These are phyloP conservation scores for Stylonectria norvegica DNA, from an alignment of 2,329 filamentous ascomycete genomes.

Conservation along the genomic window DNA sequence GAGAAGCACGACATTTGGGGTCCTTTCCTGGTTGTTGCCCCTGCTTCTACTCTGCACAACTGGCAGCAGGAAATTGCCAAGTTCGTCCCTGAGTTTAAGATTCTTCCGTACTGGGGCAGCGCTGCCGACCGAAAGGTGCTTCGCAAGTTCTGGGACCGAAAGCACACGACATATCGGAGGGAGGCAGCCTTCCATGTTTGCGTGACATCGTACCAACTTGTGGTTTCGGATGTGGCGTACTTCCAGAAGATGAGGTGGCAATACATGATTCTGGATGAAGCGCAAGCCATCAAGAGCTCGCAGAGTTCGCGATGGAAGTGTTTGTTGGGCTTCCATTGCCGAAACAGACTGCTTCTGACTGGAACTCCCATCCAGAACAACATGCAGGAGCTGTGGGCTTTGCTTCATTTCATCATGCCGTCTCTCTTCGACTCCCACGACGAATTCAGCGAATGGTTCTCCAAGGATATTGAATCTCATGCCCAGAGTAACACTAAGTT, in stretches of 20 bases:
- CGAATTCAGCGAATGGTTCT: constrained; percentile 92
- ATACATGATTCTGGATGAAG: constrained; percentile 99
- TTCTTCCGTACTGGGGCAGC: constrained; percentile 95
- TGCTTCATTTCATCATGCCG: constrained; percentile 99
- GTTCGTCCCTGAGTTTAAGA: constrained; percentile 93
- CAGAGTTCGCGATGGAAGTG: constrained; percentile 97
- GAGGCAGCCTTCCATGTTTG: constrained; percentile 95
- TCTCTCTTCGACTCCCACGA: constrained; percentile 93
- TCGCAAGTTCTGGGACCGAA: constrained; percentile 98
- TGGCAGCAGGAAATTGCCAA: constrained; percentile 98
- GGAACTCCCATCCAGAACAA: constrained; percentile 99
- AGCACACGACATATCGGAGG: constrained; percentile 91
- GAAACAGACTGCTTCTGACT: constrained; percentile 88
- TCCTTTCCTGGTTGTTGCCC: constrained; percentile 93
- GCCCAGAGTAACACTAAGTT: constrained; percentile 99
- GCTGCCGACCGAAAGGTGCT: constrained; percentile 92
- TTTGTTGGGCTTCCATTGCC: constrained; percentile 87
- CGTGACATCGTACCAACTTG: constrained; percentile 94
- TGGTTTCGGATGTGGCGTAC: constrained; percentile 92
- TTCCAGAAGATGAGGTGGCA: constrained; percentile 99
- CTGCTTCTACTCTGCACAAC: constrained; percentile 94
- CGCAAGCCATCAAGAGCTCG: constrained; percentile 98
- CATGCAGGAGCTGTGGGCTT: constrained; percentile 98
- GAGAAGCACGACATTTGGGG: constrained; percentile 99
- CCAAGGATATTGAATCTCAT: constrained; percentile 95